Conservation (phyloP, 805 yeast species). For the Candida sithepensis region DNA sequence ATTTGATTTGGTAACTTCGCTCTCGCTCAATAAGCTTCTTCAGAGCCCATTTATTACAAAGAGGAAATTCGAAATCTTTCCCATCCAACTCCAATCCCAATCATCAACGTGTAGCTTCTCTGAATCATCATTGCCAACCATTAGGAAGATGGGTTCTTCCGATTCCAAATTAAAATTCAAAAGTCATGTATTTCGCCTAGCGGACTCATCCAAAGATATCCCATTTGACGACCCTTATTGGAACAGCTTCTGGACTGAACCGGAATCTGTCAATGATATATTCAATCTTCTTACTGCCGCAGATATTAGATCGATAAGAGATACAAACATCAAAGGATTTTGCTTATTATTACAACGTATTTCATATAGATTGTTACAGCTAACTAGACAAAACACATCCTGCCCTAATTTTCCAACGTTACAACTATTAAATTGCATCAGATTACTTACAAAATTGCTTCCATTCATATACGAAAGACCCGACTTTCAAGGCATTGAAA, state of each 20-base stretch:
- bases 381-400: slow-evolving; percentile 20
- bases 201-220: slow-evolving; percentile 39
- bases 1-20: no score
- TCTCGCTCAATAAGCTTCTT: no score
- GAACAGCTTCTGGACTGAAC: slow-evolving; percentile 44
- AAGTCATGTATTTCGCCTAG: slow-evolving; percentile 56
- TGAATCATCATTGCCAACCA: background rate
- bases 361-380: slow-evolving; percentile 30
- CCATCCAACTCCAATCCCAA: background rate
- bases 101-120: no score
- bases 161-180: slow-evolving; percentile 63
- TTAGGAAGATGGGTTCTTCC: slow-evolving; percentile 58
- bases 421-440: slow-evolving; percentile 55
- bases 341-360: slow-evolving; percentile 45
- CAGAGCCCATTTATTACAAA: no score
- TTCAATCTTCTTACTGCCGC: slow-evolving; percentile 50
- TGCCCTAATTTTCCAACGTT: slow-evolving; percentile 22
- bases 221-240: slow-evolving; percentile 38
- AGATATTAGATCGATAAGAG: slow-evolving; percentile 60
- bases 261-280: slow-evolving; percentile 52
- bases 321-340: slow-evolving; percentile 55
- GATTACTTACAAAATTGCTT: slow-evolving; percentile 59
- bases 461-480: slow-evolving; percentile 65
- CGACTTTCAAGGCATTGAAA: slow-evolving; percentile 32
- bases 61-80: no score